These are phyloP conservation scores for Herpetospermum pedunculosum DNA, from an alignment of 306 rosid species.

Conservation along the genomic window DNA sequence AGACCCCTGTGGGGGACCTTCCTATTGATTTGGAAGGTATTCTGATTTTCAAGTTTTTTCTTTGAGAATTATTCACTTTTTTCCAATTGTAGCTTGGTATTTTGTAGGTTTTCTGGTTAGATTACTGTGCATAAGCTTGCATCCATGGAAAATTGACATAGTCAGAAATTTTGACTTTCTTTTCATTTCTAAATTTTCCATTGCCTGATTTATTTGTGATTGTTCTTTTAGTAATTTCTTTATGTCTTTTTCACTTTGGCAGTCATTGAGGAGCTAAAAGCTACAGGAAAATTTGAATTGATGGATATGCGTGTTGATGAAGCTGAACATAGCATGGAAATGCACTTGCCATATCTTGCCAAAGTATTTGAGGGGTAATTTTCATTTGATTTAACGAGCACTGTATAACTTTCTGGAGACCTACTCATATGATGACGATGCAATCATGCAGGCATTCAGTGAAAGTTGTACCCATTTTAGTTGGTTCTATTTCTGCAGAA, in stretches of 20 bases:
- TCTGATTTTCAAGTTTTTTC: neutral
- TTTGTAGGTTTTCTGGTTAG: neutral
- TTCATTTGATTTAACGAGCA: neutral
- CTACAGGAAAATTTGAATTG: conserved; percentile 65
- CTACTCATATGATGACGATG: conserved; percentile 16
- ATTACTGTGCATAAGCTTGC: neutral
- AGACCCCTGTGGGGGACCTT: conserved; percentile 89
- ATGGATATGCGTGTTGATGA: conserved; percentile 81
- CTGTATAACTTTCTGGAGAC: neutral
- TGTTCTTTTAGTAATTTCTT: neutral
- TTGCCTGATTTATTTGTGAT: neutral
- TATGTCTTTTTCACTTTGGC: conserved; percentile 13
- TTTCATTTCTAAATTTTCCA: neutral
- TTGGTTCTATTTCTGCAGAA: conserved; percentile 69
- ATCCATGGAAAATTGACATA: neutral
- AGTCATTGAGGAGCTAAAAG: conserved; percentile 82
- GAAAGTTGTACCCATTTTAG: conserved; percentile 86
- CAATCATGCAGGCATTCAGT: conserved; percentile 66
- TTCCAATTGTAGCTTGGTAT: neutral
- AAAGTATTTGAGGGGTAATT: conserved; percentile 91
- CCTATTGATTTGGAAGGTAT: conserved; percentile 96
- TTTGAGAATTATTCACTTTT: neutral
- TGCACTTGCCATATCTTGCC: conserved; percentile 96
- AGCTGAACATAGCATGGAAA: conserved; percentile 99
- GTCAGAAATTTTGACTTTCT: neutral